phyloP scores from a whole-genome alignment of 805 yeast genomes.

The Wickerhamomyces ciferrii region DNA sequence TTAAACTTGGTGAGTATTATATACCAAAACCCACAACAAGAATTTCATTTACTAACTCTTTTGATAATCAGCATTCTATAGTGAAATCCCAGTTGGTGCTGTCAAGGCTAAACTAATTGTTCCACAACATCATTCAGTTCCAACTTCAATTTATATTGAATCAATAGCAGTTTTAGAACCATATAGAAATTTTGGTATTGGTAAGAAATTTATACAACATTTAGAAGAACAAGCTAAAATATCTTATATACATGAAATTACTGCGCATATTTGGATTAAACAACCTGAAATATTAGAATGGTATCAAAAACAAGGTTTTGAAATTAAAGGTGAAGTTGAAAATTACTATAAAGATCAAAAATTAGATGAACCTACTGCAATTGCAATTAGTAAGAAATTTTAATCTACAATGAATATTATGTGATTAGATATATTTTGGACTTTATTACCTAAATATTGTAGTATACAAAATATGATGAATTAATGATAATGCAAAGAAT shows the following conservation, averaged over 20 bases:
- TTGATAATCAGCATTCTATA: conserved; percentile 47
- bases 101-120: conserved; percentile 51
- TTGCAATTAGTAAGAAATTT: conserved; percentile 27
- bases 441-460: background rate
- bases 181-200: conserved; percentile 61
- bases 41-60: background rate
- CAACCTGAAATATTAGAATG: conserved; percentile 40
- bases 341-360: conserved; percentile 45
- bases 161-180: conserved; percentile 61
- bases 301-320: conserved; percentile 49
- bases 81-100: conserved; percentile 80
- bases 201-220: conserved; percentile 49
- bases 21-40: background rate
- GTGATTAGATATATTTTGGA: no score
- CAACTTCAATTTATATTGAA: conserved; percentile 58
- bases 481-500: background rate
- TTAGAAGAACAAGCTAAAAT: conserved; percentile 51
- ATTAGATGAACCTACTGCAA: conserved; percentile 44
- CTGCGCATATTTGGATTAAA: conserved; percentile 46
- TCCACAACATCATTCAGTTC: conserved; percentile 37
- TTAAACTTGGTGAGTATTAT: conserved; percentile 34
- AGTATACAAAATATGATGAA: background rate
- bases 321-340: conserved; percentile 27
- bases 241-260: conserved; percentile 47
- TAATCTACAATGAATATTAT: conserved; percentile 12